Percentiles rank a stretch among this genome's conserved stretches.
These are phyloP conservation scores for Actinomortierella ambigua DNA, from an alignment of 371 early-diverging fungal genomes.

Conservation along the genomic window DNA sequence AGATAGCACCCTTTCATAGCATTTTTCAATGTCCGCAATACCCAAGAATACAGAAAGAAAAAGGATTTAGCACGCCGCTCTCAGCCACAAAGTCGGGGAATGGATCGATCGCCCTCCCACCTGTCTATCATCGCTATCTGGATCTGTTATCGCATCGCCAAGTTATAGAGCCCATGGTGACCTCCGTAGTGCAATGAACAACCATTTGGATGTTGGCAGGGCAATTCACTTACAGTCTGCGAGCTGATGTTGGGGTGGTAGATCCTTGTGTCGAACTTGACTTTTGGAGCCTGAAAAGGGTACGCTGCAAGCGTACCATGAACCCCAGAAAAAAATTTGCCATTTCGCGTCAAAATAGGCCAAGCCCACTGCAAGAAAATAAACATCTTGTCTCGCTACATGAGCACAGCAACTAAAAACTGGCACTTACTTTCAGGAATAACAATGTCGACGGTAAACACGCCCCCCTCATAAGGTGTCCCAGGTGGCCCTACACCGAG, in stretches of 20 bases:
- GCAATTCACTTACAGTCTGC: conserved; percentile 50
- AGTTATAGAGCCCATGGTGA: no score
- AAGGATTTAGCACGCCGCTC: no score
- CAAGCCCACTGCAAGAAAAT: not conserved
- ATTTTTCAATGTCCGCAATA: not conserved
- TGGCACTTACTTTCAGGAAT: conserved; percentile 28
- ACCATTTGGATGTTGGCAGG: no score
- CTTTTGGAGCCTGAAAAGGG: conserved; percentile 57
- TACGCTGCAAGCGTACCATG: conserved; percentile 30
- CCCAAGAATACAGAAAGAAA: not conserved
- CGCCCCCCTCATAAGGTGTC: conserved; percentile 49
- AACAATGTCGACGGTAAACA: conserved; percentile 49
- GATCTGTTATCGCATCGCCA: no score
- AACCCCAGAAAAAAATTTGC: not conserved
- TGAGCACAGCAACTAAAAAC: not conserved
- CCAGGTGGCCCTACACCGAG: conserved; percentile 31
- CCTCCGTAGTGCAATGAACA: no score
- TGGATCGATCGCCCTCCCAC: no score
- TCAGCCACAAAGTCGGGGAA: not conserved
- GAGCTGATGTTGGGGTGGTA: conserved; percentile 63
- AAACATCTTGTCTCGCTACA: not conserved
- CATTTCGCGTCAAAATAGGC: not conserved
- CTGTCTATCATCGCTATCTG: no score
- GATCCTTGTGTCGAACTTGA: conserved; percentile 56
- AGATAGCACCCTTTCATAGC: conserved; percentile 53